phyloP scores from a whole-genome alignment of 2,329 filamentous ascomycete species.

The Epicoccum sorghinum region DNA sequence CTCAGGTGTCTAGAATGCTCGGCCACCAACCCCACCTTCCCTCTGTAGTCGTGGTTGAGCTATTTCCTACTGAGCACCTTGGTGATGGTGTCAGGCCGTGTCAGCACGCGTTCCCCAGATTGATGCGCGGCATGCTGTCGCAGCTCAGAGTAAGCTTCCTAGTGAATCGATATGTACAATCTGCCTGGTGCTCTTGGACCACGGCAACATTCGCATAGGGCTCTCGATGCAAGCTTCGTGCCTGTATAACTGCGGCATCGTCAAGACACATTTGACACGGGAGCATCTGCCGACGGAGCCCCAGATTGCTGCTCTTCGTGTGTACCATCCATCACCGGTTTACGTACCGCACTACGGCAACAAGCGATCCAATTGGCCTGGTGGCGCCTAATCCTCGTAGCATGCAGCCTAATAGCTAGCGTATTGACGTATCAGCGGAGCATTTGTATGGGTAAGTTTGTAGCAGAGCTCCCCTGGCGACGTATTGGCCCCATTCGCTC shows the following conservation, averaged over 20 bases:
- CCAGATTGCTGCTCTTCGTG: constrained; percentile 8
- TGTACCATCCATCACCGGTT: constrained; percentile 9
- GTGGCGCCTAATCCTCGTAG: constrained; percentile 6
- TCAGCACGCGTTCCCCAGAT: constrained; percentile 13
- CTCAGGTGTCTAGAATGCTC: constrained; percentile 15
- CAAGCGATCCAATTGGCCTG: constrained; percentile 18
- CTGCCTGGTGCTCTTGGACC: too few species aligned
- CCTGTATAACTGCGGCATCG: constrained; percentile 5
- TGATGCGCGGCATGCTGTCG: neutral
- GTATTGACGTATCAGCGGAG: constrained; percentile 20
- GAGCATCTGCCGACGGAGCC: constrained; percentile 17
- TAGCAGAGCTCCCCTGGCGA: constrained; percentile 24
- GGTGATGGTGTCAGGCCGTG: constrained; percentile 1
- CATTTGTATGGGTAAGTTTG: constrained; percentile 18
- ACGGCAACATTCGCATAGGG: too few species aligned
- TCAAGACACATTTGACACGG: constrained; percentile 26
- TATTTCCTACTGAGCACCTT: constrained; percentile 1
- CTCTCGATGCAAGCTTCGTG: neutral
- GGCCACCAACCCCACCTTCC: constrained; percentile 15
- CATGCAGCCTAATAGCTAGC: constrained; percentile 19
- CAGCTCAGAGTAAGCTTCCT: too few species aligned
- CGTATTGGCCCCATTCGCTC: constrained; percentile 40
- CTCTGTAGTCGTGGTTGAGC: constrained; percentile 5
- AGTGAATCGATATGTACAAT: too few species aligned
- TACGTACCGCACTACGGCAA: constrained; percentile 26